Evolutionary conservation across 2,329 filamentous ascomycete genomes (phyloP).

Genomic region (Beauveria bassiana): DNA sequence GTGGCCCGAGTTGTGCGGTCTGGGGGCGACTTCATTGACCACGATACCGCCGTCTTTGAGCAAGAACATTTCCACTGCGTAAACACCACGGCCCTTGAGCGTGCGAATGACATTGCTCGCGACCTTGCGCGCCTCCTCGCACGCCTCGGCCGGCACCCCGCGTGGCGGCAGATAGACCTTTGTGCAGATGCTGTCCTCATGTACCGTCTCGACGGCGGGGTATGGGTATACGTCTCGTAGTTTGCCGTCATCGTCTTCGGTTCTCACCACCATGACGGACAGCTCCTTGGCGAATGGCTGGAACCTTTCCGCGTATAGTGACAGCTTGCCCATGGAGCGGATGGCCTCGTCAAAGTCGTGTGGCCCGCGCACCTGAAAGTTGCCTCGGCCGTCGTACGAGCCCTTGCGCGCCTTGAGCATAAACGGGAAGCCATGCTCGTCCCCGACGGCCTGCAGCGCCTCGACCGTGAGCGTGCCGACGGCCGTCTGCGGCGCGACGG

Average conservation of each 20-base stretch:
- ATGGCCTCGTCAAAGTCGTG: slow-evolving; percentile 54
- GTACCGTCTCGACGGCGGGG: slow-evolving; percentile 87
- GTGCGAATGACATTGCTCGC: slow-evolving; percentile 71
- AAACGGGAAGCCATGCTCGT: slow-evolving; percentile 68
- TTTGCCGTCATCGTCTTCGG: slow-evolving; percentile 55
- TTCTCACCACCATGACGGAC: slow-evolving; percentile 91
- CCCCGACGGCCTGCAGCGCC: slow-evolving; percentile 56
- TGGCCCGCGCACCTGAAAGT: slow-evolving; percentile 41
- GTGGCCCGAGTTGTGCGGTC: slow-evolving; percentile 85
- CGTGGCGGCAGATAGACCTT: slow-evolving; percentile 82
- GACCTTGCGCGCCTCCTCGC: slow-evolving; percentile 62
- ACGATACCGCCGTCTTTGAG: slow-evolving; percentile 62
- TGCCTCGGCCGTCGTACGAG: slow-evolving; percentile 83
- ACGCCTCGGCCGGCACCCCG: slow-evolving; percentile 52
- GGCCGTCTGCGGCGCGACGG: slow-evolving; percentile 63
- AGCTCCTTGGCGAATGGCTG: slow-evolving; percentile 79
- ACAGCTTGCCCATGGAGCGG: slow-evolving; percentile 58
- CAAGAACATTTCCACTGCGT: slow-evolving; percentile 95
- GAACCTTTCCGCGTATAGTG: slow-evolving; percentile 86
- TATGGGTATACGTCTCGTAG: slow-evolving; percentile 57
- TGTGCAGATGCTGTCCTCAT: slow-evolving; percentile 93
- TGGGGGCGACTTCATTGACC: slow-evolving; percentile 80
- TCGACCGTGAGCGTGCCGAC: slow-evolving; percentile 49
- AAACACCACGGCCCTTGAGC: slow-evolving; percentile 84
- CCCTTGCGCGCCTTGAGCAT: slow-evolving; percentile 90